These are phyloP conservation scores for Clavariopsis aquatica DNA, from an alignment of 495 filamentous ascomycete genomes.

Conservation along the genomic window DNA sequence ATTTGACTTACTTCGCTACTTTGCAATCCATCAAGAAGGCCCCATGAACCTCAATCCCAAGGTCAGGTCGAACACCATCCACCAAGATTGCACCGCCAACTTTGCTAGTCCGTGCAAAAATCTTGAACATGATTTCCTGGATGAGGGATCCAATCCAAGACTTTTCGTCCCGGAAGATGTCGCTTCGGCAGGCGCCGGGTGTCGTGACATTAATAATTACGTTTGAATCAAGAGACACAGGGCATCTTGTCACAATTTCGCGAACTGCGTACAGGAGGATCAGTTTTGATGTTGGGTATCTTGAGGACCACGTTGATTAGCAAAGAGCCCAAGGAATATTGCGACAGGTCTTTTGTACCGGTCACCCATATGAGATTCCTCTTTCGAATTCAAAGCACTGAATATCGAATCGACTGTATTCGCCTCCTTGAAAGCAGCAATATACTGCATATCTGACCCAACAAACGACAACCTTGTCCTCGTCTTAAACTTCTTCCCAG, in stretches of 20 bases:
- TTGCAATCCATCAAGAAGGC: slow-evolving; percentile 30
- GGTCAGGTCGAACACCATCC: slow-evolving; percentile 26
- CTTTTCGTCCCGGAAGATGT: slow-evolving; percentile 38
- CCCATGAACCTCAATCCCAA: slow-evolving; percentile 29
- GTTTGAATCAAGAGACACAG: slow-evolving; percentile 26
- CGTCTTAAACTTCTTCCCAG: slow-evolving; percentile 33
- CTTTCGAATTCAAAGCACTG: slow-evolving; percentile 35
- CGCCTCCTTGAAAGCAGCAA: slow-evolving; percentile 39
- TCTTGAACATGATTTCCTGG: slow-evolving; percentile 13
- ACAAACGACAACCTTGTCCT: slow-evolving; percentile 40
- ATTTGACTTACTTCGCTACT: slow-evolving; percentile 27
- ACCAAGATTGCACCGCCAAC: slow-evolving; percentile 27
- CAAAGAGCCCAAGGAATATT: background rate
- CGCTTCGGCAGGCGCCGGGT: slow-evolving; percentile 45
- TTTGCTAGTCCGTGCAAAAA: slow-evolving; percentile 25
- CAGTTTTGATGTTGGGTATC: slow-evolving; percentile 42
- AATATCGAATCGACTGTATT: slow-evolving; percentile 27
- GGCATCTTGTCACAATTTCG: slow-evolving; percentile 35
- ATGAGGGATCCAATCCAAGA: background rate
- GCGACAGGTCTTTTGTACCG: slow-evolving; percentile 8
- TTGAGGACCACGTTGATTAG: background rate
- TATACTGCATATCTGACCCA: slow-evolving; percentile 38
- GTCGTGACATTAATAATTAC: slow-evolving; percentile 47
- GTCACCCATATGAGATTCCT: slow-evolving; percentile 37
- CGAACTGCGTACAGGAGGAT: slow-evolving; percentile 40